Base-by-base conservation (phyloP, 257 asterid genomes). In the Haberlea rhodopensis region DNA sequence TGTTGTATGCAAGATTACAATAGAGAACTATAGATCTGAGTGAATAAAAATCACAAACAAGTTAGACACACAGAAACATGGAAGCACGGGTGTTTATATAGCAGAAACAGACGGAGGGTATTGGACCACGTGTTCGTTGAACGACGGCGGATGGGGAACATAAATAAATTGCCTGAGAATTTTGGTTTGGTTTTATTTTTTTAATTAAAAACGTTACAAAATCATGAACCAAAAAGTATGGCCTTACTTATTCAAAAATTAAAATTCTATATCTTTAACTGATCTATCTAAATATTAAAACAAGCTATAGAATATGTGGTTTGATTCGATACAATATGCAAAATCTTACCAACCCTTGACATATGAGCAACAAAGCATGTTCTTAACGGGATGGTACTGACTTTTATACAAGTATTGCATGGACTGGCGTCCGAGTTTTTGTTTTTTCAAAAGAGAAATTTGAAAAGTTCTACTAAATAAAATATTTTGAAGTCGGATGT, bases 331-430 rank as follows among this genome's bases (percentile, higher is more conserved):
- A 55, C 60, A 55, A 23, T 16, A 32, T 32, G 60, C 18, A 55
- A 55, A 55, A 55, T 32, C 60, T 55, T 55, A 55, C 60, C 34
- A 55, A 32, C 60, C 60, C 60, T 55, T 55, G 60, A 55, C 60
- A 52, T 52, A 52, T 52, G 57, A 52, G 10, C 24, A n/a, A 18
- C 0, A 4, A 3, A 52, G 21, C 25, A 52, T n/a, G n/a, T n/a
- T n/a, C n/a, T n/a, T n/a, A n/a, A n/a, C n/a, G n/a, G n/a, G n/a
- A n/a, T n/a, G n/a, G n/a, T n/a, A n/a, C n/a, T n/a, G n/a, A n/a
- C n/a, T n/a, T n/a, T n/a, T n/a, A n/a, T n/a, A n/a, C n/a, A n/a
- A n/a, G n/a, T n/a, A n/a, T n/a, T n/a, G n/a, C n/a, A n/a, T n/a
- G n/a, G n/a, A n/a, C n/a, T n/a, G n/a, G n/a, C n/a, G n/a, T n/a